A percentile compares a stretch with the other conserved stretches of the same genome.
Conservation (phyloP, 2,329 filamentous ascomycete genomes). For the Xylaria sp. region DNA sequence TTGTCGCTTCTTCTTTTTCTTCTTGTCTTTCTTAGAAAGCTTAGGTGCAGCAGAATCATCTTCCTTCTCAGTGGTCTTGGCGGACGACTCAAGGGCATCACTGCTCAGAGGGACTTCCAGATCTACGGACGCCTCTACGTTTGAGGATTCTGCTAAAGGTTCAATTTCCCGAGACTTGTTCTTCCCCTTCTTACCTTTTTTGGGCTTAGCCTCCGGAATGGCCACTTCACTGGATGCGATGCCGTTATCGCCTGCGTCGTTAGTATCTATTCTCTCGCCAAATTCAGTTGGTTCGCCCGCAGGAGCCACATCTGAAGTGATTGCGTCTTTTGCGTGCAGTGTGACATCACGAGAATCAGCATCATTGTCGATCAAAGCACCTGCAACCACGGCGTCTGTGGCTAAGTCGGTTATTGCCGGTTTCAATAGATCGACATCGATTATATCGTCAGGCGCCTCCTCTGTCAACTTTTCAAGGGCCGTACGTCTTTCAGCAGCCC, state of each 20-base stretch:
- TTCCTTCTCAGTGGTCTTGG: constrained; percentile 9
- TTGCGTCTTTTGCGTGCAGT: constrained; percentile 3
- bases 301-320: constrained; percentile 19
- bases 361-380: constrained; percentile 2
- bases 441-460: constrained; percentile 12
- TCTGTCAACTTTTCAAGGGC: constrained; percentile 26
- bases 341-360: constrained; percentile 5
- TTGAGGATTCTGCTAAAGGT: constrained; percentile 10
- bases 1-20: constrained; percentile 32
- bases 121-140: constrained; percentile 7
- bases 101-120: not conserved
- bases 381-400: constrained; percentile 26
- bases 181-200: constrained; percentile 57
- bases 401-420: constrained; percentile 14
- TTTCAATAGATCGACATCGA: not conserved
- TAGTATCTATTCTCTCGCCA: not conserved
- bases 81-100: constrained; percentile 6
- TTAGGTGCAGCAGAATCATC: constrained; percentile 34
- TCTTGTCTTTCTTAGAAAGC: constrained; percentile 43
- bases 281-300: not conserved
- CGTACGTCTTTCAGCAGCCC: constrained; percentile 21
- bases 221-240: constrained; percentile 23
- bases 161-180: constrained; percentile 43
- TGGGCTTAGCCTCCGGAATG: constrained; percentile 44
- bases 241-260: constrained; percentile 28